Base-by-base conservation (phyloP, 208 protist species). In the Crithidia brevicula region DNA sequence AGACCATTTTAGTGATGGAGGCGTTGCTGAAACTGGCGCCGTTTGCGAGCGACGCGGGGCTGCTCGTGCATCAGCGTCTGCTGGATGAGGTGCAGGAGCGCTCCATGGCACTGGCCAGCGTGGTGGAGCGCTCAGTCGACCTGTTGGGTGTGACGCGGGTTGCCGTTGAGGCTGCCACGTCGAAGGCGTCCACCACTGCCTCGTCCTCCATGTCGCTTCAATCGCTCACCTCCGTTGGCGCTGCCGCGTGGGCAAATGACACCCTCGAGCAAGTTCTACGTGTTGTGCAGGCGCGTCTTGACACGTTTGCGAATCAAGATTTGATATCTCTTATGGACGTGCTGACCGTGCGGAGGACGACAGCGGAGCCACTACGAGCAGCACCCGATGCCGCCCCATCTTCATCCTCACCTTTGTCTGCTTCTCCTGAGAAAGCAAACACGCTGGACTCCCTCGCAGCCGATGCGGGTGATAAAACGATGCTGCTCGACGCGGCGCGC, bases 1-100 rank as follows among this genome's bases (percentile, higher is more conserved):
- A 90, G 51, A 74, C 51, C 38, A 75, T 90, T 47, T 33, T 90
- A 6, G 84, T 75, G 9, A 82, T 82, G 74, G 84, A 90, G 67
- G 84, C 78, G 13, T 40, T 90, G 40, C 25, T 85, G 43, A 72
- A 68, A 50, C 33, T 90, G 33, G 60, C 64, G 6, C 81, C 78
- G 1, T 86, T 77, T 49, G 73, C 60, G 11, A 43, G 59, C 15
- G 54, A 46, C 15, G 42, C 31, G 1, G 61, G 28, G 5, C 1
- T 54, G 58, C 43, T 75, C 8, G 69, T 75, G 8, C 33, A 20
- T 25, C 33, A 30, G 28, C 61, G 73, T 13, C 72, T 89, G n/a
- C 49, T 78, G 43, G 59, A 64, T 15, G 65, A 87, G 63, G 61
- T 90, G 51, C 78, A 79, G 47, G 78, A 64, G 45, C 80, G 84